Evolutionary conservation across 75 land plant genomes (phyloP).

Genomic region (Cunninghamia lanceolata): DNA sequence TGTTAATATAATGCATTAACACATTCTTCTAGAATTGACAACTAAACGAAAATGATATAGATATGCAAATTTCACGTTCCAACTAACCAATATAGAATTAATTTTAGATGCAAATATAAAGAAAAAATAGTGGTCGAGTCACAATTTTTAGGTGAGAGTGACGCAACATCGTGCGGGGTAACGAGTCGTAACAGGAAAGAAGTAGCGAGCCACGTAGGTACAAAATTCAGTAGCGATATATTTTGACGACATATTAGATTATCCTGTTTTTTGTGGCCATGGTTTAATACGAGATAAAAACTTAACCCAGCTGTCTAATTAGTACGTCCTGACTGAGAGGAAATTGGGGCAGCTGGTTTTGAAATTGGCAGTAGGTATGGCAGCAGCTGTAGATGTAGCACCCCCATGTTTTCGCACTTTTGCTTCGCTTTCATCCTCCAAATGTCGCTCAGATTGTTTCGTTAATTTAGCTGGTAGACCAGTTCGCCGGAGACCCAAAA

Average conservation of each 20-base stretch:
- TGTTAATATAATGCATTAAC: no score
- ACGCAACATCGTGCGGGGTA: no score
- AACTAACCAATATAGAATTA: no score
- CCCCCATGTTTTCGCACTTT: neutral
- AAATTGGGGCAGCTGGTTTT: neutral
- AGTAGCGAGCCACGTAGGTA: neutral
- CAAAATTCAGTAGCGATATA: neutral
- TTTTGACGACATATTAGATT: no score
- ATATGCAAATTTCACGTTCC: no score
- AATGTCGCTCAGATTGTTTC: neutral
- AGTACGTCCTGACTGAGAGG: neutral
- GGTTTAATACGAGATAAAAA: neutral
- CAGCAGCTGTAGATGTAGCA: conserved; percentile 1
- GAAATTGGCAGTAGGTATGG: neutral
- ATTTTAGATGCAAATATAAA: no score
- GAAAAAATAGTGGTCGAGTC: no score
- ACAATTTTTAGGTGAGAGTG: no score
- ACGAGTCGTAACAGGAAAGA: no score
- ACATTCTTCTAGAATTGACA: no score
- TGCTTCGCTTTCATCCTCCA: neutral
- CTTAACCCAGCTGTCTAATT: neutral
- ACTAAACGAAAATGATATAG: no score
- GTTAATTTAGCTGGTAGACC: neutral
- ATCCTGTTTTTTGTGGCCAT: neutral
- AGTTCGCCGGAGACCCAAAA: neutral